Percentiles rank a stretch among this genome's conserved stretches.
phyloP scores from a whole-genome alignment of 2,329 filamentous ascomycete species.

The Mycosphaerelloides madeirae region DNA sequence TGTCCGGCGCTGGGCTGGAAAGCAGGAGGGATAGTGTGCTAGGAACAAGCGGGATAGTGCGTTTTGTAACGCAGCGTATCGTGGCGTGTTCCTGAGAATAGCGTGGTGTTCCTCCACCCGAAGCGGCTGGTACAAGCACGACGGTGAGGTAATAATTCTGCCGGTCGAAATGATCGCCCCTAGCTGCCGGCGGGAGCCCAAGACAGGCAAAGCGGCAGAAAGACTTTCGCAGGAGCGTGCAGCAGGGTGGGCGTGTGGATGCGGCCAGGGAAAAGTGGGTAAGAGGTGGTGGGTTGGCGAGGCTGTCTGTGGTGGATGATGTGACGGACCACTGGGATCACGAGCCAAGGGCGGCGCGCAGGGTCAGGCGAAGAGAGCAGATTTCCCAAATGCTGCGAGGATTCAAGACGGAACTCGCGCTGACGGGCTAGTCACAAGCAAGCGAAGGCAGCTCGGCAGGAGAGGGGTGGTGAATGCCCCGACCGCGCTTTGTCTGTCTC shows the following conservation, averaged over 20 bases:
- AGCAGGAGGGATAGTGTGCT: constrained; percentile 21
- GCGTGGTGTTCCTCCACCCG: constrained; percentile 29
- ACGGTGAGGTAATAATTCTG: constrained; percentile 29
- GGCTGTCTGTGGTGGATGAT: constrained; percentile 1
- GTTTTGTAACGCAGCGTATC: constrained; percentile 24
- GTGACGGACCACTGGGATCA: constrained; percentile 8
- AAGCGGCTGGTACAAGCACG: constrained; percentile 29
- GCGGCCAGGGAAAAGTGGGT: constrained; percentile 21
- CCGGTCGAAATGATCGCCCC: constrained; percentile 26
- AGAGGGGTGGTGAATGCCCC: constrained; percentile 1
- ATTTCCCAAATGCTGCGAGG: constrained; percentile 1
- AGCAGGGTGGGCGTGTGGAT: constrained; percentile 14
- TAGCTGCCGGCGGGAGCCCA: constrained; percentile 26
- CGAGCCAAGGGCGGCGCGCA: constrained; percentile 7
- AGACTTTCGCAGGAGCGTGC: constrained; percentile 21
- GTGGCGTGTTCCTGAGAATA: constrained; percentile 36
- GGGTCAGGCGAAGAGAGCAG: constrained; percentile 1
- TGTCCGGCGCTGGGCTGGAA: constrained; percentile 20
- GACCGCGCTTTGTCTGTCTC: constrained; percentile 8
- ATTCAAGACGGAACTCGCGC: neutral
- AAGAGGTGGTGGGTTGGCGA: constrained; percentile 4
- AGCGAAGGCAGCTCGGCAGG: constrained; percentile 4
- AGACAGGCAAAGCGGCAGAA: constrained; percentile 20
- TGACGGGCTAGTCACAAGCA: no score
- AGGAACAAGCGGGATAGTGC: constrained; percentile 26